Evolutionary conservation across 257 asterid genomes (phyloP), one percentile per base, ranked within the genome.

Genomic region (Solanum neorickii): DNA sequence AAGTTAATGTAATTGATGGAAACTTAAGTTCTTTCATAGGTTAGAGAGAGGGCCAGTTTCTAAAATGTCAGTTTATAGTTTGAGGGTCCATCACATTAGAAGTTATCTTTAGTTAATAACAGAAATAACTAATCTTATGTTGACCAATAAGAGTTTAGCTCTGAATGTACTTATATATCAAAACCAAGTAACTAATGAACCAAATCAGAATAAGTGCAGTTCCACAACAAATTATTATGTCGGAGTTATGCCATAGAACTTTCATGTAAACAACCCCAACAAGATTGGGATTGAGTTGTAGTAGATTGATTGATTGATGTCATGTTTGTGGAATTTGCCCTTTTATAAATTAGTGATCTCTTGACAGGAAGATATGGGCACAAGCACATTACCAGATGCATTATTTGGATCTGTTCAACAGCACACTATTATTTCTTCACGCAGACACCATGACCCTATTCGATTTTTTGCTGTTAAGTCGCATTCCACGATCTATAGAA

Each of bases 341-440:
- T 42, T 85, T 4, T 47, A n/a, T 31, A 15, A 46, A 21, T 47
- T 37, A 60, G 42, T 72, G 82, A 33, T 85, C 35, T 86, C 16
- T 23, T 84, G 87, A 72, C 91, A 87, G 91, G 90, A 47, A 47
- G 83, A 33, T 46, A 90, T 88, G 92, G 86, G 68, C 73, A 70
- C 90, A 16, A 82, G 83, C n/a, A 44, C 87, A 76, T 87, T 84
- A 65, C 49, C 90, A 35, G 91, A 91, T 76, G 86, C 90, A 21
- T 83, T 83, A 44, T 56, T 68, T n/a, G 52, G 89, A 70, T 70
- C 83, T 87, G 29, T 46, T 83, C n/a, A 39, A 42, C 69, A 75
- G 33, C 80, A 82, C 25, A 70, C 83, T 72, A 47, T 12, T 21
- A 73, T 37, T 44, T 86, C 86, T 41, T 52, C 78, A 13, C 82